Base-by-base conservation (phyloP, 768 basidiomycete genomes). In the Crassisporium funariophilum region DNA sequence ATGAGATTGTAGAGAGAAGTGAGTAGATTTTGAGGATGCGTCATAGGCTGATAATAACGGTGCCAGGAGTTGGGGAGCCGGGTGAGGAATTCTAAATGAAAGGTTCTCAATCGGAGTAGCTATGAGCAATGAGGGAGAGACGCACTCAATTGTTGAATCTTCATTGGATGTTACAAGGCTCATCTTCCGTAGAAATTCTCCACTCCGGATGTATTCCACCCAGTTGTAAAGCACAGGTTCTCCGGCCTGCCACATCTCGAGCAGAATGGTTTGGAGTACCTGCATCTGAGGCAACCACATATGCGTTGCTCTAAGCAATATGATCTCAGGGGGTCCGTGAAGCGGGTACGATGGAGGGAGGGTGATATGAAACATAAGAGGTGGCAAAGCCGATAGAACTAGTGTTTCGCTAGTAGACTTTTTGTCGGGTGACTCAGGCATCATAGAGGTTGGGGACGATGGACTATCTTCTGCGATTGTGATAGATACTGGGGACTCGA, bases 1-100 rank as follows among this genome's bases (percentile, higher is more conserved):
- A 64, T 88, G 88, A 0, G 86, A 81, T 12, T 73, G 76, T 44
- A 74, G 70, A 7, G 82, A 76, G 57, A 95, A 95, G 46, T 72
- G 67, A 10, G 69, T 66, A 19, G 71, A 72, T 57, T 72, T 72
- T 10, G 72, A 69, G 1, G 67, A 71, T 29, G 65, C 58, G 39
- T 88, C 78, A 59, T 81, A 73, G 4, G 72, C 67, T 13, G 63
- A 59, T 29, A 91, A 71, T 8, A 79, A 44, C 10, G 75, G 62
- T 4, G 72, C 62, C 4, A 91, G 69, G 5, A 79, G 54, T 2
- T 66, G 72, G 9, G 87, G 86, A 6, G 78, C 74, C 7, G 81
- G 69, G 57, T 89, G 82, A 4, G 70, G 57, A 20, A 88, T 68
- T 35, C 82, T 86, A 23, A 42, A 50, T 39, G 17, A 41, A 25